Base-by-base conservation (phyloP, 2,329 filamentous ascomycete species). In the Penicillium paneum region DNA sequence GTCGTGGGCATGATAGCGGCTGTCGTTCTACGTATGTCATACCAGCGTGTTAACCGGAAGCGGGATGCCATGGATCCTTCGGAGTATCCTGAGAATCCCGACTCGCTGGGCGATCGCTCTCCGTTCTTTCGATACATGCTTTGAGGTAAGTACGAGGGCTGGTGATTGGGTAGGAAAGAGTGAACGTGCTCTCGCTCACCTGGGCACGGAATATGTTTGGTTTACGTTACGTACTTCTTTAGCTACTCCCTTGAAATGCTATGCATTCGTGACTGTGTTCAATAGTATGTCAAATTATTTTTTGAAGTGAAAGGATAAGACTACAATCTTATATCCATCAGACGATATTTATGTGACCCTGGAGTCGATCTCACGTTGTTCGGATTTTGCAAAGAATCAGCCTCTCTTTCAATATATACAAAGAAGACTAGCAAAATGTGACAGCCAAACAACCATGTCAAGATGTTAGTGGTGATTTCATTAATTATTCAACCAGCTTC, bases 81-180 rank as follows among this genome's bases (percentile, higher is more conserved):
- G 2, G 70, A 72, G 11, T 79, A 77, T 28, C 79, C 78, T 3
- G 71, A 73, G 0, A 76, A 82, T 64, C 79, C 88, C 41, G 83
- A 83, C 7, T 77, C 74, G 10, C 68, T 81, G 66, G 86, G 86
- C 0, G 86, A 89, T 63, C 79, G 77, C 56, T 84, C 85, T 1
- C 69, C 85, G 1, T 83, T 83, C 0, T 89, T 84, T 70, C 78
- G 81, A 55, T 88, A 88, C 63, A 83, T 86, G 54, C 66, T 81
- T 57, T 81, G 42, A 58, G 19, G 10, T 8, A 21, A 24, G 3
- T 41, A n/a, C 5, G 13, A n/a, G 5, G 12, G n/a, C 8, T 31
- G 12, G 29, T 11, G 15, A 31, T n/a, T 48, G 17, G 35, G 31
- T 48, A 17, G 3, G 8, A 31, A 3, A 31, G 2, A n/a, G 39